These are phyloP conservation scores for Malassezia cuniculi DNA, from an alignment of 1,284 basidiomycete species.

Conservation along the genomic window DNA sequence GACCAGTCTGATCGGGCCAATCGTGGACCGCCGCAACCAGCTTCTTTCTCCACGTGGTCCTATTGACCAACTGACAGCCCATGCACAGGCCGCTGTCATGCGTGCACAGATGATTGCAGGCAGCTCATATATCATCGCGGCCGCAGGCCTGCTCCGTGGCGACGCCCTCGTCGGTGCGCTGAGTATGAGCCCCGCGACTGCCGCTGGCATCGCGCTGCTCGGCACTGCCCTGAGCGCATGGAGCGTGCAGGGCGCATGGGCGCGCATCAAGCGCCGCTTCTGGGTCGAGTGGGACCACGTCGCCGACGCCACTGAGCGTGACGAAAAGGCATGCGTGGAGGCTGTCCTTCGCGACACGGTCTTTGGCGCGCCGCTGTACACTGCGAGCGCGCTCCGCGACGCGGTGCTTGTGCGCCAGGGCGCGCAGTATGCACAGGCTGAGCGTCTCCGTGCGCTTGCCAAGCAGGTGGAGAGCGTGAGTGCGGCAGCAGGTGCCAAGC, in stretches of 20 bases:
- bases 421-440: slow-evolving; percentile 1
- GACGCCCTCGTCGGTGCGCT: slow-evolving; percentile 8
- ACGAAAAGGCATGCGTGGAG: slow-evolving; percentile 18
- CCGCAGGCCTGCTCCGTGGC: neutral
- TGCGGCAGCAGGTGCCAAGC: too few species aligned
- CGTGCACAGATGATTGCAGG: slow-evolving; percentile 16
- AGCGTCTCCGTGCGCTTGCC: neutral
- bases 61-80: slow-evolving; percentile 19
- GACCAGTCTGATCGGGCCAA: slow-evolving; percentile 22
- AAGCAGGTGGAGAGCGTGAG: too few species aligned
- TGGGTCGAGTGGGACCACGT: slow-evolving; percentile 39
- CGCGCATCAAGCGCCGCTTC: slow-evolving; percentile 34
- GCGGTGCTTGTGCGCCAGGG: neutral
- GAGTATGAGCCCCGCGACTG: slow-evolving; percentile 31
- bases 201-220: slow-evolving; percentile 29
- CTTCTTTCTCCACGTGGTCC: slow-evolving; percentile 22
- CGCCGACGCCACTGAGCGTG: slow-evolving; percentile 25
- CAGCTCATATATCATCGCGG: neutral
- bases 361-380: slow-evolving; percentile 11
- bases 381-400: slow-evolving; percentile 4
- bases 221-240: slow-evolving; percentile 34
- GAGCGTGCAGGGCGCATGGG: slow-evolving; percentile 43
- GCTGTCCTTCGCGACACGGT: slow-evolving; percentile 5
- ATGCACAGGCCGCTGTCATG: slow-evolving; percentile 21
- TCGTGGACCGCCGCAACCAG: slow-evolving; percentile 22